Percentiles rank a stretch among this genome's conserved stretches.
These are phyloP conservation scores for Datura wrightii DNA, from an alignment of 257 asterid genomes.

Conservation along the genomic window DNA sequence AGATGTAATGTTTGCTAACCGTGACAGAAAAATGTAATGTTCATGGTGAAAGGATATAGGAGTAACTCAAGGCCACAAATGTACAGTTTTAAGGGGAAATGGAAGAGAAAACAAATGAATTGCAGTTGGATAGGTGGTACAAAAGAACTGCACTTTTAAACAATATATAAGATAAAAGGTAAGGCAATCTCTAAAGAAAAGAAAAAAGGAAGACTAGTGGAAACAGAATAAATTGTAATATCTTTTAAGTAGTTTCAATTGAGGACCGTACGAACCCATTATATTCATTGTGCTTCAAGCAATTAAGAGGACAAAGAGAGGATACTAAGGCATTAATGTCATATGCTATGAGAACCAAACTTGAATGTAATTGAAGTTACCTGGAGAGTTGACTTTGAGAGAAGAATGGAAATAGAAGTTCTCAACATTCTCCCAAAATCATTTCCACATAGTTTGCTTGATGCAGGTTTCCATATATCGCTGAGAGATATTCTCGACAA, in stretches of 20 bases:
- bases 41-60: background rate
- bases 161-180: background rate
- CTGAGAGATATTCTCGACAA: slow-evolving; percentile 82
- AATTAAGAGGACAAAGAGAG: slow-evolving; percentile 27
- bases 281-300: slow-evolving; percentile 24
- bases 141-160: background rate
- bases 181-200: background rate
- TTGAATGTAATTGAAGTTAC: slow-evolving; percentile 43
- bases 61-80: background rate
- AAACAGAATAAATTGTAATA: slow-evolving; percentile 20
- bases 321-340: slow-evolving; percentile 21
- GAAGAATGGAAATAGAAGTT: slow-evolving; percentile 68
- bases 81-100: background rate
- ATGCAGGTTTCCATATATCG: slow-evolving; percentile 94
- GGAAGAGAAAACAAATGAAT: slow-evolving; percentile 21
- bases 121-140: background rate
- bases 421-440: slow-evolving; percentile 73
- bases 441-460: slow-evolving; percentile 74
- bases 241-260: background rate
- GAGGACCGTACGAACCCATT: background rate
- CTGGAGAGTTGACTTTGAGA: slow-evolving; percentile 84
- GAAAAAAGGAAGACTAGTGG: background rate
- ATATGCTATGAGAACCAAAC: slow-evolving; percentile 6
- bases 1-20: slow-evolving; percentile 1
- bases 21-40: background rate